phyloP scores from a whole-genome alignment of 2,329 filamentous ascomycete genomes.

The Botrytis porri region DNA sequence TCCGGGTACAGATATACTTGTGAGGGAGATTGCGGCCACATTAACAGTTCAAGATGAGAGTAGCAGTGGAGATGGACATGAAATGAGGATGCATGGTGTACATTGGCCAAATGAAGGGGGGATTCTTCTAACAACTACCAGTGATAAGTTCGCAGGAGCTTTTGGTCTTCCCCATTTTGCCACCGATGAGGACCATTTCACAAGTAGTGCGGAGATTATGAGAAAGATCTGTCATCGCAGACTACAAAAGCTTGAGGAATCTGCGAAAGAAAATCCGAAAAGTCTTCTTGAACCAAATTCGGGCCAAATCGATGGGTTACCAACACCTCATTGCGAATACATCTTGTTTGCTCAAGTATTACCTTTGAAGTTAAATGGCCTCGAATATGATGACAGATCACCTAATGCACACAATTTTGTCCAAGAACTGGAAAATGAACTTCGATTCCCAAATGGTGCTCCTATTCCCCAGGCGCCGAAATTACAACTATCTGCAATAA shows the following conservation, averaged over 20 bases:
- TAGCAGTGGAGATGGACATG: conserved; percentile 70
- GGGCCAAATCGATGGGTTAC: conserved; percentile 58
- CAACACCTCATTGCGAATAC: conserved; percentile 80
- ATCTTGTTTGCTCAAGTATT: conserved; percentile 81
- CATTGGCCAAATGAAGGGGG: conserved; percentile 82
- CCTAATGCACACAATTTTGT: conserved; percentile 43
- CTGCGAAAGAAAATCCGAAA: conserved; percentile 53
- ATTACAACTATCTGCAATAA: conserved; percentile 59
- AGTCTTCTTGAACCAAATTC: conserved; percentile 76
- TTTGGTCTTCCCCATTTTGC: conserved; percentile 85
- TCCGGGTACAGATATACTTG: conserved; percentile 41
- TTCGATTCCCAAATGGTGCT: conserved; percentile 59
- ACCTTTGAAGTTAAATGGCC: conserved; percentile 25
- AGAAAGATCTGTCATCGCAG: conserved; percentile 68
- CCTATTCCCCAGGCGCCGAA: conserved; percentile 52
- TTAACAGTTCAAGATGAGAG: conserved; percentile 70
- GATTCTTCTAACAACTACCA: conserved; percentile 81
- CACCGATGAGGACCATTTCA: conserved; percentile 53
- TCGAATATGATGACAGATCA: conserved; percentile 36
- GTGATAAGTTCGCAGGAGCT: conserved; percentile 90
- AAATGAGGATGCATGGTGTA: conserved; percentile 76
- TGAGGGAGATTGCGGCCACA: conserved; percentile 67
- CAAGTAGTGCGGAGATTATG: conserved; percentile 61
- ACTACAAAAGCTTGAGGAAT: conserved; percentile 61
- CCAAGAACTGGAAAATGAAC: conserved; percentile 58